Conservation (phyloP, 768 basidiomycete genomes). For the Lentinula boryana region DNA sequence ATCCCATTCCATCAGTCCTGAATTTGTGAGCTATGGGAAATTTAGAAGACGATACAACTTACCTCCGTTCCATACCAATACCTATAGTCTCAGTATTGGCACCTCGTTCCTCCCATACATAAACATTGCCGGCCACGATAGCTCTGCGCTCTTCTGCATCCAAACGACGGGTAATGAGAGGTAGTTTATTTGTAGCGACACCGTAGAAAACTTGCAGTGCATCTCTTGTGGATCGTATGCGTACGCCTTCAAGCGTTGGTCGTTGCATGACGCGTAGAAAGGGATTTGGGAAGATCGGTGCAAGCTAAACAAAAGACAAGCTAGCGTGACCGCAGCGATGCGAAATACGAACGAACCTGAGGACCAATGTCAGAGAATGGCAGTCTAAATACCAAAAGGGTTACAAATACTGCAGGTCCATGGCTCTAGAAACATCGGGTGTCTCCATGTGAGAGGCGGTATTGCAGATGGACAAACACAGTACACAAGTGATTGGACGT, state of each 20-base stretch:
- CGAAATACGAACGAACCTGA: neutral
- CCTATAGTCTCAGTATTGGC: constrained; percentile 79
- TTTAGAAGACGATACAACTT: constrained; percentile 12
- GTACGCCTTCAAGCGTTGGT: constrained; percentile 70
- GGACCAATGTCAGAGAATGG: neutral
- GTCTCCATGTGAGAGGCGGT: constrained; percentile 48
- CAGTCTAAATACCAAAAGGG: neutral
- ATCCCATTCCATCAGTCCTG: constrained; percentile 68
- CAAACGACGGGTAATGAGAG: constrained; percentile 74
- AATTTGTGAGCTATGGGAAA: neutral
- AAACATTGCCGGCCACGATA: constrained; percentile 72
- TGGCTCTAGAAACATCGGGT: constrained; percentile 12
- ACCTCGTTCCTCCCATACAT: constrained; percentile 86
- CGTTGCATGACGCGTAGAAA: constrained; percentile 51
- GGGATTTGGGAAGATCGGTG: constrained; percentile 3
- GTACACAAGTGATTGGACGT: constrained; percentile 24
- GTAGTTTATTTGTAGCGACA: constrained; percentile 60
- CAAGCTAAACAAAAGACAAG: constrained; percentile 7
- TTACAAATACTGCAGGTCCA: neutral
- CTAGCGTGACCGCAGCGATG: constrained; percentile 2
- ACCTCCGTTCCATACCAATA: constrained; percentile 84
- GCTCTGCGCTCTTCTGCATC: constrained; percentile 77
- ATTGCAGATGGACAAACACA: constrained; percentile 26
- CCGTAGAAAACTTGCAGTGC: constrained; percentile 80
- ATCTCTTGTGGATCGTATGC: constrained; percentile 73